A percentile compares a stretch with the other conserved stretches of the same genome.
Evolutionary conservation across 2,329 filamentous ascomycete genomes (phyloP).

Genomic region (Chrysoporthe cubensis): DNA sequence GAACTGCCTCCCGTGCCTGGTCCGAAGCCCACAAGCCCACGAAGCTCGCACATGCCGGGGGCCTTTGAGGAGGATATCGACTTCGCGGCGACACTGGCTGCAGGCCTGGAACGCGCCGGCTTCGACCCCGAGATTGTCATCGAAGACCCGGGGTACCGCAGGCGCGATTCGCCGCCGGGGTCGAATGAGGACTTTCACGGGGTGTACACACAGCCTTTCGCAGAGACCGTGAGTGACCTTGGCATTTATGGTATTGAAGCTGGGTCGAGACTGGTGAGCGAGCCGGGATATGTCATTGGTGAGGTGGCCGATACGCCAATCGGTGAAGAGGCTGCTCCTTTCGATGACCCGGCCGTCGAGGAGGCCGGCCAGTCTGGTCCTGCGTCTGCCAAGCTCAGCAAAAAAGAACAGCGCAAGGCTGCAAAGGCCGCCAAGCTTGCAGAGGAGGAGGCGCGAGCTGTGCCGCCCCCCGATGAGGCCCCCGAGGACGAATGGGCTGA

Average conservation of each 20-base stretch:
- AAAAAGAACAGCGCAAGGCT: slow-evolving; percentile 54
- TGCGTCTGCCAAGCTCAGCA: slow-evolving; percentile 43
- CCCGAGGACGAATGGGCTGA: slow-evolving; percentile 36
- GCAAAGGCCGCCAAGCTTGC: slow-evolving; percentile 37
- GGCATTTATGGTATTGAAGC: slow-evolving; percentile 41
- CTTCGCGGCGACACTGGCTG: slow-evolving; percentile 71
- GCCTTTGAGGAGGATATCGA: slow-evolving; percentile 69
- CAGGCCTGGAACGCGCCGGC: slow-evolving; percentile 68
- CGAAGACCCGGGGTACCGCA: slow-evolving; percentile 65
- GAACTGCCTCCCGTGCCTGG: slow-evolving; percentile 47
- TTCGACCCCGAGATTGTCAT: slow-evolving; percentile 74
- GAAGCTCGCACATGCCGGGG: slow-evolving; percentile 60
- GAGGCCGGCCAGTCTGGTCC: slow-evolving; percentile 28
- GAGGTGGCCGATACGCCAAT: slow-evolving; percentile 49
- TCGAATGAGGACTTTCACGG: slow-evolving; percentile 50
- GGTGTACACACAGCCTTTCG: slow-evolving; percentile 52
- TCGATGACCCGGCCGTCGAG: slow-evolving; percentile 31
- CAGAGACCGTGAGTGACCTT: slow-evolving; percentile 52
- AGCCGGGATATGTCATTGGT: slow-evolving; percentile 51
- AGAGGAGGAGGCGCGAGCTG: slow-evolving; percentile 30
- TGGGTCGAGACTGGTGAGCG: slow-evolving; percentile 32
- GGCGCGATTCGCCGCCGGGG: slow-evolving; percentile 66
- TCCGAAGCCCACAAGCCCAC: slow-evolving; percentile 58
- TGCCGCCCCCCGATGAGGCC: slow-evolving; percentile 17
- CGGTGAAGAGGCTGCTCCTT: slow-evolving; percentile 37